Conservation (phyloP, 768 basidiomycete species). For the Heimioporus sp. region DNA sequence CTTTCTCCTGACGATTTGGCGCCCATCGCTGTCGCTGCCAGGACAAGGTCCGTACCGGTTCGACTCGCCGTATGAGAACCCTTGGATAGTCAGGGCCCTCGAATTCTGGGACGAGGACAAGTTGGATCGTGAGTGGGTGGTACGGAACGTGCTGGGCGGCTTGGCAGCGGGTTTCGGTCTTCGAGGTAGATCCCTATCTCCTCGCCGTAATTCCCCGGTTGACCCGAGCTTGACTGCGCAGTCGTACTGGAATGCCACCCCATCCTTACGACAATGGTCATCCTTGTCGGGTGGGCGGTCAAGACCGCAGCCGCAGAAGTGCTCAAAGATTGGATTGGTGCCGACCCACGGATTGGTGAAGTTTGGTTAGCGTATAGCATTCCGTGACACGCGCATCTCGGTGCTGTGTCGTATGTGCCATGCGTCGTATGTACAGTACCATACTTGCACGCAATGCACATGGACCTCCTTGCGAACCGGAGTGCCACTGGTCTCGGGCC, state of each 20-base stretch:
- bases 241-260: conserved; percentile 81
- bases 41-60: conserved; percentile 18
- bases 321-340: conserved; percentile 69
- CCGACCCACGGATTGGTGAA: conserved; percentile 53
- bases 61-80: conserved; percentile 31
- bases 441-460: too few species aligned
- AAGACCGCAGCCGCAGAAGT: conserved; percentile 63
- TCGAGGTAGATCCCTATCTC: conserved; percentile 50
- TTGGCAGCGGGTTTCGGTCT: conserved; percentile 87
- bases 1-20: conserved; percentile 81
- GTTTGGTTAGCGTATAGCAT: conserved; percentile 84
- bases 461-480: too few species aligned
- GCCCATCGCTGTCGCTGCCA: conserved; percentile 38
- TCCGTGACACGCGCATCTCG: conserved; percentile 36
- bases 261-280: conserved; percentile 68
- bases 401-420: conserved; percentile 2
- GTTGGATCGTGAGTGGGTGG: conserved; percentile 80
- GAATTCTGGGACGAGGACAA: conserved; percentile 68
- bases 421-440: too few species aligned
- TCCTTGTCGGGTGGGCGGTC: conserved; percentile 67
- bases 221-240: conserved; percentile 25
- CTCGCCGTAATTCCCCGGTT: neutral
- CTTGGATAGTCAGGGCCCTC: conserved; percentile 41
- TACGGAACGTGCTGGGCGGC: conserved; percentile 80
- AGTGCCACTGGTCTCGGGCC: conserved; percentile 9